Base-by-base conservation (phyloP, 495 filamentous ascomycete genomes). In the Endocarpon pusillum region DNA sequence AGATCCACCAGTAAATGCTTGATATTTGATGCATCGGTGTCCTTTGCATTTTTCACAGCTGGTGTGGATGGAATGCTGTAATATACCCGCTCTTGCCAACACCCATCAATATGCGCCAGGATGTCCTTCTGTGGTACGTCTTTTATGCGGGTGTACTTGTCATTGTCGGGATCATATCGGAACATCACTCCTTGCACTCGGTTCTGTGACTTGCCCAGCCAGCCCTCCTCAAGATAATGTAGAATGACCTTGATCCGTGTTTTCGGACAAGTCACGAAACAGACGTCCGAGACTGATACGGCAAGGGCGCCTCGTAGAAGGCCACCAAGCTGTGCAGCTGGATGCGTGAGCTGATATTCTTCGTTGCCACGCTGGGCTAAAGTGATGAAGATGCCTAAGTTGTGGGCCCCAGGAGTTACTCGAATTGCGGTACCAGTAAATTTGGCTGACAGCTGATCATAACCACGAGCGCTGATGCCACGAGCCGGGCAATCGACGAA, bases 351-450 rank as follows among this genome's bases (percentile, higher is more conserved):
- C 51, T 93, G 83, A 46, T 97, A 97, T 42, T 83, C 75, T 52
- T 97, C 89, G 51, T 87, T 67, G 43, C 80, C 68, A 10, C 81
- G 69, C 28, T 70, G 72, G 40, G 81, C 70, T 14, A 96, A 58
- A 9, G 75, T 87, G 51, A 97, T 75, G 53, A 93, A 97, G 39
- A 97, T 96, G 27, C 89, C 89, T 22, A 91, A 61, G 47, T 97
- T 97, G 56, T 94, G 83, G 42, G 81, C 74, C 17, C 89, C 89
- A 0, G 89, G 84, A 18, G 75, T 73, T 24, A 97, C 89, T 45
- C 81, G 78, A 45, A 97, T 71, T 47, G 82, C 86, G 8, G 89
- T 94, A 25, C 89, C 89, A 1, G 87, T 96, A 57, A 97, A 97
- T 51, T 96, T 97, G 41, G 89, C 89, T 51, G 78, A 86, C 40